phyloP scores from a whole-genome alignment of 306 rosid genomes.

The Prosopis cineraria region DNA sequence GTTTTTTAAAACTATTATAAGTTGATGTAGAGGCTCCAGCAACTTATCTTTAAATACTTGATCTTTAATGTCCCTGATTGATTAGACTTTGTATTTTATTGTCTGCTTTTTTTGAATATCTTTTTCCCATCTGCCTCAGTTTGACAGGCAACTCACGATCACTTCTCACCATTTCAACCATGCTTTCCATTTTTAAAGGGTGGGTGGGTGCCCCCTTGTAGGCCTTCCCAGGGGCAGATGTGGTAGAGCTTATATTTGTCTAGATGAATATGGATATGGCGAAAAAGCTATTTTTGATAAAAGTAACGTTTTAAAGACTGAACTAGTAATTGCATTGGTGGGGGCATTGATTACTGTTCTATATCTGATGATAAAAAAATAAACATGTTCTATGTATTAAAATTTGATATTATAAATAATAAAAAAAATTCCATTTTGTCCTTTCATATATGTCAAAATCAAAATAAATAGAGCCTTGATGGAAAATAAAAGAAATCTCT shows the following conservation, averaged over 20 bases:
- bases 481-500: no score
- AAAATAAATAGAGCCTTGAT: no score
- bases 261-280: not conserved
- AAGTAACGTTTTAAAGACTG: not conserved
- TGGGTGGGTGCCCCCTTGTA: not conserved
- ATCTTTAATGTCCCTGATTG: not conserved
- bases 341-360: no score
- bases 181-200: not conserved
- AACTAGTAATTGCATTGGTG: not conserved
- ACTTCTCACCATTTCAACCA: not conserved
- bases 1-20: slow-evolving; percentile 4
- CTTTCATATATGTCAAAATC: no score
- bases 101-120: not conserved
- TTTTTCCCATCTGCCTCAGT: not conserved
- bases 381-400: no score
- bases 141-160: not conserved
- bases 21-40: not conserved
- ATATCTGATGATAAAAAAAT: no score
- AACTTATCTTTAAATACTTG: slow-evolving; percentile 10
- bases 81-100: slow-evolving; percentile 1
- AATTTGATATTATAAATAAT: no score
- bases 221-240: no score
- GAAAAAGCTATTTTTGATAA: not conserved
- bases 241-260: no score
- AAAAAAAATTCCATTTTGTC: no score